Percentiles rank a stretch among this genome's conserved stretches.
Conservation (phyloP, 2,329 filamentous ascomycete genomes). For the Trichothecium sympodiale region DNA sequence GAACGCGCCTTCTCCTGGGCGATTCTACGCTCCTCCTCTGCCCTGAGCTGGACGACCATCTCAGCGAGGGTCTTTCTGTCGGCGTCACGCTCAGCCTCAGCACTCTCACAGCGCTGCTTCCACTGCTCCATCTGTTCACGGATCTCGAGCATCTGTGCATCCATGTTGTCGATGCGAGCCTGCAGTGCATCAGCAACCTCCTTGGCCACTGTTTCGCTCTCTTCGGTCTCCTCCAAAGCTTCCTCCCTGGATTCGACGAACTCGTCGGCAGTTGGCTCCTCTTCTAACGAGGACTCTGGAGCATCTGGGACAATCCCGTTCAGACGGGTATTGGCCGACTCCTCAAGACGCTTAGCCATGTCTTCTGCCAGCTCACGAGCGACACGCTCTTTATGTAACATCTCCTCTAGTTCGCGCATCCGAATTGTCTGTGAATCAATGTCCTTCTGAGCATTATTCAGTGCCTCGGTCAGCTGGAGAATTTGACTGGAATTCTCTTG, state of each 20-base stretch:
- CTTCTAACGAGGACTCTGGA: neutral
- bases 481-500: slow-evolving; percentile 61
- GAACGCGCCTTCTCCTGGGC: slow-evolving; percentile 29
- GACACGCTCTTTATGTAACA: slow-evolving; percentile 67
- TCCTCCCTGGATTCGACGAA: slow-evolving; percentile 1
- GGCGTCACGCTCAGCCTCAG: slow-evolving; percentile 65
- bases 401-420: slow-evolving; percentile 65
- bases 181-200: slow-evolving; percentile 32
- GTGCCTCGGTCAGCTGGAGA: slow-evolving; percentile 69
- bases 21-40: slow-evolving; percentile 44
- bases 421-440: slow-evolving; percentile 72
- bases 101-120: slow-evolving; percentile 65
- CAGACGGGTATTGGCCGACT: slow-evolving; percentile 29
- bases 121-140: slow-evolving; percentile 68
- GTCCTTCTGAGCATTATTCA: slow-evolving; percentile 76
- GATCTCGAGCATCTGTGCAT: slow-evolving; percentile 70
- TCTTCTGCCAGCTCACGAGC: slow-evolving; percentile 81
- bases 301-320: slow-evolving; percentile 13
- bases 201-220: slow-evolving; percentile 12
- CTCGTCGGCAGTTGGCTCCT: slow-evolving; percentile 1
- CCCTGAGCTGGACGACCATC: slow-evolving; percentile 75
- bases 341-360: slow-evolving; percentile 58
- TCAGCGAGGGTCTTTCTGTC: slow-evolving; percentile 69
- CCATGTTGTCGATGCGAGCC: slow-evolving; percentile 62
- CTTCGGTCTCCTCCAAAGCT: slow-evolving; percentile 7